These are phyloP conservation scores for Przewalskia tangutica DNA, from an alignment of 257 asterid species.

Conservation along the genomic window DNA sequence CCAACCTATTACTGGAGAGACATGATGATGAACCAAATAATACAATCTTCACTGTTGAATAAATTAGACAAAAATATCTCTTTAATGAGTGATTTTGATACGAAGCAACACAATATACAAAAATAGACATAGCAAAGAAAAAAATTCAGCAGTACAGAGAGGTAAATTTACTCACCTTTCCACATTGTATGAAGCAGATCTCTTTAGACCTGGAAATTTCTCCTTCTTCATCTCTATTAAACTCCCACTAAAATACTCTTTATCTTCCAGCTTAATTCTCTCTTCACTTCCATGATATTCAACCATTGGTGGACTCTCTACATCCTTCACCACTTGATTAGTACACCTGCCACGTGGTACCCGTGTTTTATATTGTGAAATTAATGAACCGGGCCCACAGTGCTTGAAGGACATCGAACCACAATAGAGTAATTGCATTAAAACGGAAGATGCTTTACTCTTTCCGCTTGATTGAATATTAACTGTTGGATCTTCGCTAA, in stretches of 20 bases:
- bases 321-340: conserved; percentile 27
- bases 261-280: conserved; percentile 41
- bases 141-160: background rate
- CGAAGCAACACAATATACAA: background rate
- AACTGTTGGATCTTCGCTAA: conserved; percentile 12
- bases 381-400: conserved; percentile 54
- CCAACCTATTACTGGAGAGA: background rate
- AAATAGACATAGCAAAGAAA: background rate
- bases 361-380: conserved; percentile 48
- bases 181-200: conserved; percentile 75
- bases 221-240: conserved; percentile 49
- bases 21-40: background rate
- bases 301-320: conserved; percentile 13
- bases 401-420: conserved; percentile 65
- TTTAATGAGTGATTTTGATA: background rate
- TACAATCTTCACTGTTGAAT: background rate
- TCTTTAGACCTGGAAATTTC: conserved; percentile 39
- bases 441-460: conserved; percentile 43
- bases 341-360: conserved; percentile 44
- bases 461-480: conserved; percentile 12
- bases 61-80: background rate
- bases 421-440: conserved; percentile 71
- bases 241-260: conserved; percentile 70
- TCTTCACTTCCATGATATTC: conserved; percentile 11
- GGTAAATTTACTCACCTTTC: conserved; percentile 36